phyloP scores from a whole-genome alignment of 352 stramenopile genomes.

The Phytopythium montanum region DNA sequence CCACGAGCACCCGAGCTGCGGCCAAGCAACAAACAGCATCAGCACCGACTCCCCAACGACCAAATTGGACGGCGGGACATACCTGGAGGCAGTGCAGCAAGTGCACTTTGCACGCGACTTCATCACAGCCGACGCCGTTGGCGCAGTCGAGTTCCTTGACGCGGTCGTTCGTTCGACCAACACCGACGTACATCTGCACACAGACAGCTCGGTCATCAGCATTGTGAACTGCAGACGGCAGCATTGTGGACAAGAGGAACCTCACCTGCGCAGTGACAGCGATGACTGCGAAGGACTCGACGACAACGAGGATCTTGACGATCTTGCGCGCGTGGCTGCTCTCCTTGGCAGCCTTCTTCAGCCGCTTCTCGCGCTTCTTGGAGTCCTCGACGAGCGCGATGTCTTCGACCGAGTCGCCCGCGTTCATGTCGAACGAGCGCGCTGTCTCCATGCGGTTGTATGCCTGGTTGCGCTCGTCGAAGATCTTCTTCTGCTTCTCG shows the following conservation, averaged over 20 bases:
- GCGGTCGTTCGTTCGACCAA: too few species aligned
- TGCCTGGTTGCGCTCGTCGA: constrained; percentile 19
- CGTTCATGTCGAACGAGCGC: constrained; percentile 11
- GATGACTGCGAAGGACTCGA: constrained; percentile 19
- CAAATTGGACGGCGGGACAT: not conserved
- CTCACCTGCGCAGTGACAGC: constrained; percentile 23
- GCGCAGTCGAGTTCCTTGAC: constrained; percentile 46
- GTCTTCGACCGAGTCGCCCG: constrained; percentile 16
- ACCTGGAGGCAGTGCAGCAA: constrained; percentile 31
- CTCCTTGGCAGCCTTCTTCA: constrained; percentile 8
- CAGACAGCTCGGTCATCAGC: constrained; percentile 8
- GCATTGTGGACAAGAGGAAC: not conserved
- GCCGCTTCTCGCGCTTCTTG: constrained; percentile 9
- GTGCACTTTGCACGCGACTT: constrained; percentile 24
- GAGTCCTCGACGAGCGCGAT: constrained; percentile 17
- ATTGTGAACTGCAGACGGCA: not conserved
- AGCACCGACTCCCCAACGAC: too few species aligned
- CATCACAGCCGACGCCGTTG: constrained; percentile 44
- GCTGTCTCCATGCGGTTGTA: constrained; percentile 13
- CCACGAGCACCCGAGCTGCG: constrained; percentile 22
- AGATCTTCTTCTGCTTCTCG: constrained; percentile 25
- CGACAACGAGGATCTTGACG: constrained; percentile 22
- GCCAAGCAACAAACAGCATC: too few species aligned
- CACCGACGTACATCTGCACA: constrained; percentile 31
- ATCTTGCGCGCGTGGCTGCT: constrained; percentile 24